phyloP scores from a whole-genome alignment of 2,329 filamentous ascomycete species.

The Penicillium occitanis region DNA sequence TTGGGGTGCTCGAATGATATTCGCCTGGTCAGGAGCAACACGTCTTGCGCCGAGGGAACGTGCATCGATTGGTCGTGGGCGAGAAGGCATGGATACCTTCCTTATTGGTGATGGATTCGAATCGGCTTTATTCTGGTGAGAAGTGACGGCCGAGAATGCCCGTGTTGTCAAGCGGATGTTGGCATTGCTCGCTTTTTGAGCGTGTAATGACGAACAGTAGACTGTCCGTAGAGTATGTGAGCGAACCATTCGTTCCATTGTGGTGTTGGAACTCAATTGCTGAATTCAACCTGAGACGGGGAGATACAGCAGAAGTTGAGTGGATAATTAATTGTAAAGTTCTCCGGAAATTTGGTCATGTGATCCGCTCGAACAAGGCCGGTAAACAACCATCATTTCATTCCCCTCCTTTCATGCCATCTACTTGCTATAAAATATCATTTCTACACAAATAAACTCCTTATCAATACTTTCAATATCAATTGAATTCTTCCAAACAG shows the following conservation, averaged over 20 bases:
- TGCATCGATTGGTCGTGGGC: slow-evolving; percentile 37
- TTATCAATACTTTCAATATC: neutral
- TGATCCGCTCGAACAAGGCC: neutral
- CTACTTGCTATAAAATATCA: neutral
- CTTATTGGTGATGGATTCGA: neutral
- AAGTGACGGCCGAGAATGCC: slow-evolving; percentile 7
- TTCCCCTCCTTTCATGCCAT: neutral
- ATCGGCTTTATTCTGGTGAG: neutral
- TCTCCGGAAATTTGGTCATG: slow-evolving; percentile 7
- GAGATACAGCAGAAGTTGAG: neutral
- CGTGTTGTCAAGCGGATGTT: slow-evolving; percentile 9
- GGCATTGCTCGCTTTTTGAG: slow-evolving; percentile 11
- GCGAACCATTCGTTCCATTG: slow-evolving; percentile 15
- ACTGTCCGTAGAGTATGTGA: slow-evolving; percentile 3
- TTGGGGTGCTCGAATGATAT: slow-evolving; percentile 33
- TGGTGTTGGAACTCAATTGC: neutral
- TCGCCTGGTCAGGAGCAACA: slow-evolving; percentile 30
- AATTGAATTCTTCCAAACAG: neutral
- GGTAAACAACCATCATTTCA: slow-evolving; percentile 5
- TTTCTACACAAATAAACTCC: too few species aligned
- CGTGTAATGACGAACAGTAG: neutral
- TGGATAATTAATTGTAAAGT: neutral
- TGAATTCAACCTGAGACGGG: neutral
- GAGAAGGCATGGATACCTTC: slow-evolving; percentile 18
- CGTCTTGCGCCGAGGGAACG: slow-evolving; percentile 37